These are phyloP conservation scores for Agastache rugosa DNA, from an alignment of 257 asterid species.

Conservation along the genomic window DNA sequence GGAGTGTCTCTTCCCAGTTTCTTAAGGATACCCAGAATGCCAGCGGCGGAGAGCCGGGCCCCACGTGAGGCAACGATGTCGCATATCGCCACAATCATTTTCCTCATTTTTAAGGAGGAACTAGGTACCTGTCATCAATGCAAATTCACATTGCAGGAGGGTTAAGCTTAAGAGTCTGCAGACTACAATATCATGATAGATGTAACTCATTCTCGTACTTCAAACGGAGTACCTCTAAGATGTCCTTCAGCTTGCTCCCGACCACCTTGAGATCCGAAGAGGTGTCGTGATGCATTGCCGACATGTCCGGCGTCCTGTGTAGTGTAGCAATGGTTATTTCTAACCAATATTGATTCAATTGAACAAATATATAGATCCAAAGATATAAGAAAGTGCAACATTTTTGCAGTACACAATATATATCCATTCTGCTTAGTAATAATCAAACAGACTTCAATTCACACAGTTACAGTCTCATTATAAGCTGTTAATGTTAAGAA, in stretches of 20 bases:
- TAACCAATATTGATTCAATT: not conserved
- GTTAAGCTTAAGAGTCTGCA: not conserved
- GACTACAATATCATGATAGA: not conserved
- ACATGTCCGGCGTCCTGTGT: conserved; percentile 80
- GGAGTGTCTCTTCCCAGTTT: conserved; percentile 74
- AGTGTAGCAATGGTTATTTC: conserved; percentile 12
- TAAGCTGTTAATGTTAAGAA: not conserved
- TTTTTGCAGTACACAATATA: not conserved
- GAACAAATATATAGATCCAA: not conserved
- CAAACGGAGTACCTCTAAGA: conserved; percentile 61
- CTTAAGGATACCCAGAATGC: conserved; percentile 73
- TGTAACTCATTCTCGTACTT: not conserved
- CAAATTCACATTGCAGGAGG: not conserved
- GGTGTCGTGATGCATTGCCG: conserved; percentile 84
- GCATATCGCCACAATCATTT: conserved; percentile 64
- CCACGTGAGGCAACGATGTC: conserved; percentile 80
- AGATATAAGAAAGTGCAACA: too few species aligned
- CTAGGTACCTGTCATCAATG: conserved; percentile 52
- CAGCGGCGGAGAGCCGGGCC: conserved; percentile 90
- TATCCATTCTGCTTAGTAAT: not conserved
- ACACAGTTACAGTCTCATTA: not conserved
- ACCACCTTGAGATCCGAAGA: conserved; percentile 87
- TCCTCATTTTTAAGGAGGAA: conserved; percentile 68
- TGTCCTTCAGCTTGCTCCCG: conserved; percentile 68
- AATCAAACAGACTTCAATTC: not conserved